Conservation (phyloP, 2,329 filamentous ascomycete species). For the Falciphora oryzae region DNA sequence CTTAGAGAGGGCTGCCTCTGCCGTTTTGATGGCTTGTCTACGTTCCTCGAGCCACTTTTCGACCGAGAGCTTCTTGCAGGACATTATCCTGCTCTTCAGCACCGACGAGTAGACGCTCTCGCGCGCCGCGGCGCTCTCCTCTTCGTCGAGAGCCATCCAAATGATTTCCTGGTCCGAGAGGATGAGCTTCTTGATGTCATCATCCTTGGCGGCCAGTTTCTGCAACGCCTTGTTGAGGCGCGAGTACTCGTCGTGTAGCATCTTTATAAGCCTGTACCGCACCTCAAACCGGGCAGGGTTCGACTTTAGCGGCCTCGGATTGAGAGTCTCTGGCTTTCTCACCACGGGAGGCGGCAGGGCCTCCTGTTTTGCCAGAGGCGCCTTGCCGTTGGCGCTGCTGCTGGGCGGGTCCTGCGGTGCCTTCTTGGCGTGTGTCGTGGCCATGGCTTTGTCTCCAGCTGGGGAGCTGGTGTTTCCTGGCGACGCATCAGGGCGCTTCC, state of each 20-base stretch:
- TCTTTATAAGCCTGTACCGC: slow-evolving; percentile 52
- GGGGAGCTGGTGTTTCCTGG: slow-evolving; percentile 1
- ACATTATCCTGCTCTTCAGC: slow-evolving; percentile 74
- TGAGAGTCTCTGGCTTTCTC: slow-evolving; percentile 49
- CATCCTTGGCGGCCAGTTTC: slow-evolving; percentile 41
- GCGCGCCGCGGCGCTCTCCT: slow-evolving; percentile 69
- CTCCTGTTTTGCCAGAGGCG: neutral
- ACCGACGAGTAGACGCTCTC: slow-evolving; percentile 72
- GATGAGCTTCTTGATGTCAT: slow-evolving; percentile 46
- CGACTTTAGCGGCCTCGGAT: slow-evolving; percentile 58
- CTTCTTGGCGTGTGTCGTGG: neutral
- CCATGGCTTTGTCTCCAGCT: neutral
- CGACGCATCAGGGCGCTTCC: slow-evolving; percentile 10
- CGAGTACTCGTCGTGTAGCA: slow-evolving; percentile 60
- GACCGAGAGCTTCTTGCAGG: slow-evolving; percentile 67
- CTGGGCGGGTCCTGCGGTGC: too few species aligned
- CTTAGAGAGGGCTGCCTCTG: neutral
- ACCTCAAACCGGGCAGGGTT: slow-evolving; percentile 52
- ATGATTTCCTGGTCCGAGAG: slow-evolving; percentile 63
- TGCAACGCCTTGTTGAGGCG: slow-evolving; percentile 60
- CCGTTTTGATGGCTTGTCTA: slow-evolving; percentile 11
- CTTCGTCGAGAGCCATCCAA: slow-evolving; percentile 65
- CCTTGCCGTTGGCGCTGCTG: neutral
- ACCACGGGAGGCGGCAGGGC: slow-evolving; percentile 6
- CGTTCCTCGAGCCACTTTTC: slow-evolving; percentile 66